Base-by-base conservation (phyloP, 2,329 filamentous ascomycete genomes). In the Sclerotinia minor region DNA sequence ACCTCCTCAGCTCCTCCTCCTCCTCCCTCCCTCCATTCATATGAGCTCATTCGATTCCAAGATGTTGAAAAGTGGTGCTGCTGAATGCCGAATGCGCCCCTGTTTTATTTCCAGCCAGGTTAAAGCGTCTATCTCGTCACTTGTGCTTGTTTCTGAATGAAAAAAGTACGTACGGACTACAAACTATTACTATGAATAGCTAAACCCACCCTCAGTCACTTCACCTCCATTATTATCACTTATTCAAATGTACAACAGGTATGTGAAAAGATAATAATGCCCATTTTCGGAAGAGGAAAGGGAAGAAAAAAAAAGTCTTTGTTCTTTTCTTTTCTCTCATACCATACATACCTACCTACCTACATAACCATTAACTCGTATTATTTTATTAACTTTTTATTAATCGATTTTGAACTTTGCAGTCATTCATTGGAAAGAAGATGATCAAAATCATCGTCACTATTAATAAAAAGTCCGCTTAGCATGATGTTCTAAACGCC, bases 401-500 rank as follows among this genome's bases (percentile, higher is more conserved):
- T 45, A 5, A 44, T 26, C 44, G 26, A 41, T 44, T 29, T 24
- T 26, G 29, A 6, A 0, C 11, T 26, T 38, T 41, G 11, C 9
- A 17, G 9, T 15, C 13, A 17, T 8, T 26, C 1, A 45, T 15
- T n/a, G 24, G 15, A 61, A 50, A 15, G 21, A 63, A 41, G 47
- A 63, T 63, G 59, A 35, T 50, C n/a, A 32, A 32, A 64, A 44
- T 54, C 49, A 53, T 54, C 45, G 29, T 17, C 11, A 52, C 19
- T 21, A 60, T 47, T 35, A n/a, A 45, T 44, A 53, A 26, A 53
- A 26, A 24, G 13, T n/a, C 29, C 32, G 44, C 17, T 52, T 63
- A 63, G 47, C 45, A 53, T 64, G 47, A 64, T 64, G 49, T 29
- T 55, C 52, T 65, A 57, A 65, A 65, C 64, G 64, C 64, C 64